Conservation (phyloP, 1,284 basidiomycete genomes). For the Cryptococcus sp. region DNA sequence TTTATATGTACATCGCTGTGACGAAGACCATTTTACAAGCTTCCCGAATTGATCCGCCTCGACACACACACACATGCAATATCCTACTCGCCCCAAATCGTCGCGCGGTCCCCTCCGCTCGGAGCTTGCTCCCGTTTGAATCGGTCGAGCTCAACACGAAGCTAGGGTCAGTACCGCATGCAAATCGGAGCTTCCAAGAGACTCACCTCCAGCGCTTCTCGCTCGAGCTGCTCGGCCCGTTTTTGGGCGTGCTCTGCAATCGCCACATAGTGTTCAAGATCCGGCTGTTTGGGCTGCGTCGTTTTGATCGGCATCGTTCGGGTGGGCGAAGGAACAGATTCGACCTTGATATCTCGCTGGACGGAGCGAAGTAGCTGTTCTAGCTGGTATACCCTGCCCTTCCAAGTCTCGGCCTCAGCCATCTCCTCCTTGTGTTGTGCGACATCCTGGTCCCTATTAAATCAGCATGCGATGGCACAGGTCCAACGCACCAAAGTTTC, state of each 20-base stretch:
- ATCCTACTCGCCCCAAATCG: slow-evolving; percentile 9
- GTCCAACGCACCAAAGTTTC: slow-evolving; percentile 30
- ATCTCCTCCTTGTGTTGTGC: slow-evolving; percentile 24
- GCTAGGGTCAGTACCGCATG: slow-evolving; percentile 6
- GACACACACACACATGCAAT: neutral
- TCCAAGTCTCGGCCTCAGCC: slow-evolving; percentile 12
- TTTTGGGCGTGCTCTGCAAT: slow-evolving; percentile 27
- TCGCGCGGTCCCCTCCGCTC: slow-evolving; percentile 7
- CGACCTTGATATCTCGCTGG: neutral
- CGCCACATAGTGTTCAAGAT: slow-evolving; percentile 14
- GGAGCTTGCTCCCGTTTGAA: neutral
- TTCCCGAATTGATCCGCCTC: too few relatives aligned
- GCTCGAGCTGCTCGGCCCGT: slow-evolving; percentile 21
- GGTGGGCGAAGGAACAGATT: neutral
- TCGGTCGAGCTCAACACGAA: slow-evolving; percentile 11
- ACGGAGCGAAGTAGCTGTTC: slow-evolving; percentile 8
- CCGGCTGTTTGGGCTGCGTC: neutral
- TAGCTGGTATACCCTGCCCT: slow-evolving; percentile 15
- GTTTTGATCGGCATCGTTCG: neutral
- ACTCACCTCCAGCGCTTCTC: slow-evolving; percentile 35
- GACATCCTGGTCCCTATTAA: slow-evolving; percentile 28
- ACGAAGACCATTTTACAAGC: neutral
- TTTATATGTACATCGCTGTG: neutral
- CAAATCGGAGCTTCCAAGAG: neutral
- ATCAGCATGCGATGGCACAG: neutral